Base-by-base conservation (phyloP, 306 rosid genomes). In the Fagus sylvatica region DNA sequence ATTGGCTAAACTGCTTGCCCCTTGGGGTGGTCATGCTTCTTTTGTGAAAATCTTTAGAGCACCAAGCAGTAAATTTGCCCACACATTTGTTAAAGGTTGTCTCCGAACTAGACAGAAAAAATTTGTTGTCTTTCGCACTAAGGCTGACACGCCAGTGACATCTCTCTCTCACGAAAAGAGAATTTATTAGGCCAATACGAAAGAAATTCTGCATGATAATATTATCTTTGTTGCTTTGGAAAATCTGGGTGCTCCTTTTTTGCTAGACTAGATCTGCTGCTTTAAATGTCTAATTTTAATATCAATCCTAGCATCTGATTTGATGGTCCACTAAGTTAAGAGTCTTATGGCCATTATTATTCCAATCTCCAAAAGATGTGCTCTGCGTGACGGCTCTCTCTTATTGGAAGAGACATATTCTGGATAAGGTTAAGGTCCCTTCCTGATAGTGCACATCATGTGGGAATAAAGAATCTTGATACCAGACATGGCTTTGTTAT, bases 31-130 rank as follows among this genome's bases (percentile, higher is more conserved):
- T 49, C 79, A 48, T 73, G 33, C 55, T 13, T 49, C 22, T 5
- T 15, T 32, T 66, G 57, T 43, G 75, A 42, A 67, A 78, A 41
- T 17, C 39, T 62, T 65, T 17, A 57, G 8, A 41, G 68, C 80
- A 40, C 55, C 13, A 30, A 69, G 76, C 73, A 46, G 53, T 70
- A 43, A 71, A 59, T 71, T 41, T 33, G 71, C 71, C 65, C 42
- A 77, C 70, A 64, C 42, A 13, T 64, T 64, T 73, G 32, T 33
- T 53, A 81, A 81, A 71, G 59, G 36, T 4, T 43, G 5, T 30
- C 17, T 32, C 19, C 22, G 57, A 16, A 33, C 67, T 11, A 3
- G 51, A 60, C 74, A 69, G 33, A 70, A 16, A 66, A 70, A 32
- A 55, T 2, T 12, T 48, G 55, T 77, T 75, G 49, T 5, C 33